Conservation (phyloP, 805 yeast genomes). For the Wickerhamomyces chaumierensis region DNA sequence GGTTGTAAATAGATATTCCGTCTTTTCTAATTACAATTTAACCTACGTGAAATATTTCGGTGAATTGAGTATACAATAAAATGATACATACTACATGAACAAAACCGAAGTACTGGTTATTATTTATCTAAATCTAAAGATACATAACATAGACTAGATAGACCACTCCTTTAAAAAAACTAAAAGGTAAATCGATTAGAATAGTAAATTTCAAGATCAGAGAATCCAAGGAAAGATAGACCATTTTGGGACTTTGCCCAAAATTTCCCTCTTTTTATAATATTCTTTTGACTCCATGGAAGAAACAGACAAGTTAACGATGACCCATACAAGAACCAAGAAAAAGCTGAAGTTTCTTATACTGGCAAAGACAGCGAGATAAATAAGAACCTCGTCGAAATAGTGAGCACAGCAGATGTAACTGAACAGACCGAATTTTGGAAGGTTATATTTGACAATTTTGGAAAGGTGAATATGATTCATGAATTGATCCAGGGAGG, state of each 20-base stretch:
- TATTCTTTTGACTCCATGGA: slow-evolving; percentile 40
- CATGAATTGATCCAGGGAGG: slow-evolving; percentile 33
- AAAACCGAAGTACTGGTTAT: too few relatives aligned
- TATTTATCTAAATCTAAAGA: too few relatives aligned
- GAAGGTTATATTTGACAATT: slow-evolving; percentile 31
- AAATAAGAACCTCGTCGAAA: slow-evolving; percentile 51
- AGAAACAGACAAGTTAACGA: slow-evolving; percentile 40
- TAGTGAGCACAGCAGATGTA: slow-evolving; percentile 58
- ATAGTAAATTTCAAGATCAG: too few relatives aligned
- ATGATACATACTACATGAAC: too few relatives aligned
- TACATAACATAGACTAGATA: too few relatives aligned
- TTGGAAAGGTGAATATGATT: slow-evolving; percentile 17
- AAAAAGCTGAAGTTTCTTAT: slow-evolving; percentile 11
- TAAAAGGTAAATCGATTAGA: too few relatives aligned
- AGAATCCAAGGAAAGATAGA: slow-evolving; percentile 28
- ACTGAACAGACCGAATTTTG: slow-evolving; percentile 37
- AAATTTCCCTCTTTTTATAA: slow-evolving; percentile 22
- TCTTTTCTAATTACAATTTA: too few relatives aligned
- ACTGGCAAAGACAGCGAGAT: slow-evolving; percentile 23
- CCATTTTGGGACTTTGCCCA: slow-evolving; percentile 18
- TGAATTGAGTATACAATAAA: too few relatives aligned
- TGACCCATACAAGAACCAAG: slow-evolving; percentile 20
- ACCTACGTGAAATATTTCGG: too few relatives aligned
- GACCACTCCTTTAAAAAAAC: too few relatives aligned
- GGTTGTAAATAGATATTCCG: too few relatives aligned